These are phyloP conservation scores for Malus sylvestris DNA, from an alignment of 306 rosid genomes.

Conservation along the genomic window DNA sequence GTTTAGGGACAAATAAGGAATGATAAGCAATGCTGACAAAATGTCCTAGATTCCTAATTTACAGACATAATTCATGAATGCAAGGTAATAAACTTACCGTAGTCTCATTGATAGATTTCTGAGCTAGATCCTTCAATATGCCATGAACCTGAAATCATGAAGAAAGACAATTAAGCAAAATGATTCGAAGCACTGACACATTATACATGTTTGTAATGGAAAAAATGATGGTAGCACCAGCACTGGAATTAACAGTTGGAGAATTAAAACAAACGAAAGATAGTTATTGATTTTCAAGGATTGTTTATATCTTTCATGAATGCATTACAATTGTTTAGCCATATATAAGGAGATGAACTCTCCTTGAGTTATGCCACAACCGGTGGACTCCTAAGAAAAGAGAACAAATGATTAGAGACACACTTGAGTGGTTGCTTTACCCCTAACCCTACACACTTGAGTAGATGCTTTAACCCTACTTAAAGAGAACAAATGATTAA, in stretches of 20 bases:
- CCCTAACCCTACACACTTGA: no score
- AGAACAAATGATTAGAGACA: no score
- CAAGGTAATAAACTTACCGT: slow-evolving; percentile 2
- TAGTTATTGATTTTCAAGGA: not conserved
- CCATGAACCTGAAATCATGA: slow-evolving; percentile 29
- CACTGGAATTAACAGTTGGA: not conserved
- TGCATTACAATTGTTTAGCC: no score
- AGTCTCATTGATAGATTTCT: slow-evolving; percentile 29
- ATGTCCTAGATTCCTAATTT: not conserved
- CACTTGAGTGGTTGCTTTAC: no score
- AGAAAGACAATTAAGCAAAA: slow-evolving; percentile 1
- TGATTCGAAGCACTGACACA: not conserved
- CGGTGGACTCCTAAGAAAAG: no score
- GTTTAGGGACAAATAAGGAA: not conserved
- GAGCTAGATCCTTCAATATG: slow-evolving; percentile 36
- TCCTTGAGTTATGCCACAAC: no score
- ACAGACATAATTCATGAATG: not conserved
- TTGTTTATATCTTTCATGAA: no score
- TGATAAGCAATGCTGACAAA: not conserved
- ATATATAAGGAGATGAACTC: no score
- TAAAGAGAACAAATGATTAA: no score
- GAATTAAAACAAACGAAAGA: not conserved
- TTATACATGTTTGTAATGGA: not conserved
- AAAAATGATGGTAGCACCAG: no score
- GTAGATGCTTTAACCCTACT: no score